phyloP scores from a whole-genome alignment of 495 filamentous ascomycete genomes.

The Penicillium desertorum region DNA sequence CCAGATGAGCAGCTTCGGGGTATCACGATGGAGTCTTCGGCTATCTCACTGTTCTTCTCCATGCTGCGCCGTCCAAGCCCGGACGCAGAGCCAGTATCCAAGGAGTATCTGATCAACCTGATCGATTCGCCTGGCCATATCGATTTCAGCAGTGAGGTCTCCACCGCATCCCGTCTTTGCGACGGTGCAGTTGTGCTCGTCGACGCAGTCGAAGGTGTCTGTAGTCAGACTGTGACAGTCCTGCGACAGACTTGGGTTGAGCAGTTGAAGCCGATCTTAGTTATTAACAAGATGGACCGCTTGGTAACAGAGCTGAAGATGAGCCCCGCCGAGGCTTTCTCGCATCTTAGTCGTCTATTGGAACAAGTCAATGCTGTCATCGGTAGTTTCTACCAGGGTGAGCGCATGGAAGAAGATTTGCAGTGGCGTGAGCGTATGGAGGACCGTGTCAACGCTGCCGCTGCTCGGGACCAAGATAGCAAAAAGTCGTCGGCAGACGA shows the following conservation, averaged over 20 bases:
- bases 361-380: conserved; percentile 98
- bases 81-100: conserved; percentile 65
- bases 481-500: conserved; percentile 49
- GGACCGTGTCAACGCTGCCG: conserved; percentile 64
- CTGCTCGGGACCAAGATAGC: conserved; percentile 41
- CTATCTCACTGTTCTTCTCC: conserved; percentile 95
- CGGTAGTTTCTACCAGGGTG: conserved; percentile 95
- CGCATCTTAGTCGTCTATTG: conserved; percentile 82
- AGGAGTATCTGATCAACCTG: conserved; percentile 94
- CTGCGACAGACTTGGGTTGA: conserved; percentile 94
- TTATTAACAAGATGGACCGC: conserved; percentile 98
- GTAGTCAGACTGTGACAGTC: conserved; percentile 97
- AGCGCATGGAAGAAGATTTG: conserved; percentile 97
- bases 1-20: conserved; percentile 96
- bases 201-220: conserved; percentile 98
- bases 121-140: conserved; percentile 99
- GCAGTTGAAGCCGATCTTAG: conserved; percentile 87
- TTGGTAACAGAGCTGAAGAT: conserved; percentile 91
- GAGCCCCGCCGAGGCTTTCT: conserved; percentile 84
- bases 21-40: conserved; percentile 99
- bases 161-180: conserved; percentile 89
- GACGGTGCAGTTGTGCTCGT: conserved; percentile 94
- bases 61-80: conserved; percentile 71
- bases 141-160: conserved; percentile 98
- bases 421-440: conserved; percentile 95